Evolutionary conservation across 805 yeast genomes (phyloP), one percentile per base, ranked within the genome.

Genomic region (Torulaspora microellipsoides): DNA sequence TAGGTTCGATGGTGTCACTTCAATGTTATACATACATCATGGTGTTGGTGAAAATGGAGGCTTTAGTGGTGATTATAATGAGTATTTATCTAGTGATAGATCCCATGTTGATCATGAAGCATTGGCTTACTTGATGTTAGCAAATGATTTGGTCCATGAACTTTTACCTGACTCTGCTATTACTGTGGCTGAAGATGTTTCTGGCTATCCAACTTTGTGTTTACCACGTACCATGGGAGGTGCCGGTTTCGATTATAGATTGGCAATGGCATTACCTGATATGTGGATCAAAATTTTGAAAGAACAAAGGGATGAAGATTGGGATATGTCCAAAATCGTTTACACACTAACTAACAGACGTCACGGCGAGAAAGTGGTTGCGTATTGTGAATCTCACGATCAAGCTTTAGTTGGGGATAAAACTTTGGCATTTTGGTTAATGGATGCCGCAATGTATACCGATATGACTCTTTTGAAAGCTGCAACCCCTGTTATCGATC

Each of bases 361-460:
- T 52, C 80, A 89, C 64, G 79, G 80, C 32, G 98, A 91, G 65
- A 81, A 80, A 59, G 90, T 96, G 41, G 86, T 91, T 53, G 83
- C 93, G 2, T 91, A 91, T 60, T 85, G 95, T 51, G 99, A 91
- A 67, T 83, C 95, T 12, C 99, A 91, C 61, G 99, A 91, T 63
- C 99, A 91, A 69, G 98, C 98, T 7, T 73, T 91, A 43, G 99
- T 91, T 15, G 99, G 99, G 41, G 99, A 91, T 64, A 91, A 91
- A 64, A 87, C 96, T 2, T 68, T 91, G 46, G 98, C 98, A 0
- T 91, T 91, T 61, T 93, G 99, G 99, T 74, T 91, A 45, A 91
- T 91, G 98, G 99, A 91, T 68, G 89, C 91, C 50, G 95, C 90
- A 53, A 90, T 91, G 98, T 91, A 91, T 66, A 91, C 97, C 29